These are phyloP conservation scores for Capronia epimyces DNA, from an alignment of 2,329 filamentous ascomycete species.

Conservation along the genomic window DNA sequence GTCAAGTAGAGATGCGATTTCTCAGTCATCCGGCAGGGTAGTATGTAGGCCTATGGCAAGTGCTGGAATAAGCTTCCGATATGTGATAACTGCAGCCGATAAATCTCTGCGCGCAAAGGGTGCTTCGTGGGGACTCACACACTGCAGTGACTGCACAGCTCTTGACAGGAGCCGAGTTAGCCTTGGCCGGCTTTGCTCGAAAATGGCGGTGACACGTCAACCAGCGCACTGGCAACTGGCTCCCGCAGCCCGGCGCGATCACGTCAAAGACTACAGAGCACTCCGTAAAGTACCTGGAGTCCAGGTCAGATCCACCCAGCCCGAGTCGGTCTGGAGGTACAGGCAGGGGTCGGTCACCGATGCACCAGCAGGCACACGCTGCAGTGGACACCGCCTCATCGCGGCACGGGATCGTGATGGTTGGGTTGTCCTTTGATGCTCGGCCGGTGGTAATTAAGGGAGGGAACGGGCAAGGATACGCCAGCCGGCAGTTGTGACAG, in stretches of 20 bases:
- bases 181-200: not conserved
- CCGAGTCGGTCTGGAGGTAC: not conserved
- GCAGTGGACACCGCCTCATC: not conserved
- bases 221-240: slow-evolving; percentile 1
- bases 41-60: not conserved
- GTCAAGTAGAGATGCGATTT: not conserved
- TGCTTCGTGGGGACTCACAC: too few relatives aligned
- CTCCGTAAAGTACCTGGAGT: too few relatives aligned
- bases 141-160: too few relatives aligned
- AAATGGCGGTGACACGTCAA: not conserved
- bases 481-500: too few relatives aligned
- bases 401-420: not conserved
- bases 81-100: not conserved
- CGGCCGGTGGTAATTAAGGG: too few relatives aligned
- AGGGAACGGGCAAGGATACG: too few relatives aligned
- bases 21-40: not conserved
- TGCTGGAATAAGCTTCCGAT: not conserved
- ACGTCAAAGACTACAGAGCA: not conserved
- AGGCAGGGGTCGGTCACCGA: not conserved
- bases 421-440: too few relatives aligned
- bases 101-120: not conserved
- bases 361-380: not conserved
- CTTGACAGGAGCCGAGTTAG: not conserved
- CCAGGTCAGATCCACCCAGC: too few relatives aligned
- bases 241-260: not conserved